These are phyloP conservation scores for Candida taoyuanica DNA, from an alignment of 805 yeast species.

Conservation along the genomic window DNA sequence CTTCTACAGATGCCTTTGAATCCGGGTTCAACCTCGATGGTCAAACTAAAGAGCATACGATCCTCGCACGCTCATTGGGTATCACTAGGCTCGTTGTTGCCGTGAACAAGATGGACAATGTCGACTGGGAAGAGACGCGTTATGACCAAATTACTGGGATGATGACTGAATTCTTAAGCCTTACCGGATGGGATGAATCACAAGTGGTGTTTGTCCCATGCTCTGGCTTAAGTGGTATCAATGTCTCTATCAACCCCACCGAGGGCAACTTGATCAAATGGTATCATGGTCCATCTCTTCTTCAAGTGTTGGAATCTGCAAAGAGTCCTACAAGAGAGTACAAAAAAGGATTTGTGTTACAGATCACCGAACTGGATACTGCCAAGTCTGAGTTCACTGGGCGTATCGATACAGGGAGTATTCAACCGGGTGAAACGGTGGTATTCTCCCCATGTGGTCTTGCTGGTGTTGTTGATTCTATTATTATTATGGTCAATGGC, in stretches of 20 bases:
- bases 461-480: slow-evolving; percentile 86
- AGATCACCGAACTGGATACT: slow-evolving; percentile 79
- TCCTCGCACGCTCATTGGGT: slow-evolving; percentile 86
- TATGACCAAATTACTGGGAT: slow-evolving; percentile 75
- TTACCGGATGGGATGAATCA: slow-evolving; percentile 82
- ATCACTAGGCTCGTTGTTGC: slow-evolving; percentile 84
- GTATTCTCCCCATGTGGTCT: slow-evolving; percentile 89
- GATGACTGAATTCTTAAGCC: slow-evolving; percentile 74
- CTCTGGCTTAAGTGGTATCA: slow-evolving; percentile 90
- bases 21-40: slow-evolving; percentile 94
- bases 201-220: slow-evolving; percentile 84
- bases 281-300: slow-evolving; percentile 61
- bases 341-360: slow-evolving; percentile 85
- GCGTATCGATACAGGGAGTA: slow-evolving; percentile 89
- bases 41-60: slow-evolving; percentile 94
- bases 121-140: slow-evolving; percentile 80
- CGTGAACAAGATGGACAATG: slow-evolving; percentile 93
- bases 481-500: too few species aligned
- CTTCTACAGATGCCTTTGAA: slow-evolving; percentile 93
- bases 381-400: slow-evolving; percentile 92
- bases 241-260: slow-evolving; percentile 80
- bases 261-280: slow-evolving; percentile 29
- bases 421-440: slow-evolving; percentile 89
- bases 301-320: slow-evolving; percentile 80
- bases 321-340: slow-evolving; percentile 79